These are phyloP conservation scores for Gastrodia elata DNA, from an alignment of 106 monocot species.

Conservation along the genomic window DNA sequence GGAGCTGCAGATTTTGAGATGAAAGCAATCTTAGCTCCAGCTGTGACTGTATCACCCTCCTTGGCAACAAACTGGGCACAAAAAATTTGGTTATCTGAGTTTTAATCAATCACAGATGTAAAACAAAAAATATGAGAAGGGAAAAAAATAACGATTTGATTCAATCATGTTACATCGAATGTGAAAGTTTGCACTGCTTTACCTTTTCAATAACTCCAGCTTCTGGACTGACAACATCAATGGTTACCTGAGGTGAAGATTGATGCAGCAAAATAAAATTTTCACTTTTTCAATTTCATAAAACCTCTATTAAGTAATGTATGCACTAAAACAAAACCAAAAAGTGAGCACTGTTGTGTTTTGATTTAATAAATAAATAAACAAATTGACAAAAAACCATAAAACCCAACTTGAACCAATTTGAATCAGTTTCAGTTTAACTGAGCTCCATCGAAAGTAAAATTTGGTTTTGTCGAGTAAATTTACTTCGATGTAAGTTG, in stretches of 20 bases:
- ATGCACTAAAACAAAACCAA: too few relatives aligned
- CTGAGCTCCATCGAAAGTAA: constrained; percentile 27
- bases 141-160: not conserved
- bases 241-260: constrained; percentile 63
- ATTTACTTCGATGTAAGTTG: too few relatives aligned
- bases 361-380: too few relatives aligned
- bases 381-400: too few relatives aligned
- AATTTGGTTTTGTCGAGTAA: too few relatives aligned
- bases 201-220: constrained; percentile 90
- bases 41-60: constrained; percentile 94
- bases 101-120: not conserved
- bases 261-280: not conserved
- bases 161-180: not conserved
- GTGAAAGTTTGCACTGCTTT: not conserved
- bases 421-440: too few relatives aligned
- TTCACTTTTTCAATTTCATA: not conserved
- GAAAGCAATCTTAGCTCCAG: constrained; percentile 88
- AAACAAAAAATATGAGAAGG: constrained; percentile 1
- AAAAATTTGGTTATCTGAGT: not conserved
- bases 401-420: too few relatives aligned
- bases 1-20: constrained; percentile 91
- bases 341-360: too few relatives aligned
- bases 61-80: constrained; percentile 59
- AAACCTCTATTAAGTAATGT: not conserved
- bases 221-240: constrained; percentile 89